phyloP scores from a whole-genome alignment of 1,139 yeast species.

The Petasospora fabianii region DNA sequence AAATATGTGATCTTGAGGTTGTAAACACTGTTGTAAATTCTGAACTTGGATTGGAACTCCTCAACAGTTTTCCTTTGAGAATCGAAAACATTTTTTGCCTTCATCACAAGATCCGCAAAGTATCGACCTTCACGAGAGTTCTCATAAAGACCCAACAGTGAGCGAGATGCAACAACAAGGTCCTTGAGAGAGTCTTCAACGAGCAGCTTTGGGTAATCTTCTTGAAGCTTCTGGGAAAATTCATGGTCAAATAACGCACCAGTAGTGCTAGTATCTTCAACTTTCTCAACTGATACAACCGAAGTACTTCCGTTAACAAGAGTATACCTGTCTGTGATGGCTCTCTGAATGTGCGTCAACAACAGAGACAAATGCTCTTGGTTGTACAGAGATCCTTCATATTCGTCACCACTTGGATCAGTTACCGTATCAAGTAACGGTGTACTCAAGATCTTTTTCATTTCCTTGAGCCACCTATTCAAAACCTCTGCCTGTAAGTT shows the following conservation, averaged over 20 bases:
- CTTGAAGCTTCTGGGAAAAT: slow-evolving; percentile 30
- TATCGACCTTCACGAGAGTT: background rate
- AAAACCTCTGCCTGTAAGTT: slow-evolving; percentile 57
- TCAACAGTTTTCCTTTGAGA: slow-evolving; percentile 41
- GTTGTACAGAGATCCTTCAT: slow-evolving; percentile 62
- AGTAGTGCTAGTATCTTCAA: slow-evolving; percentile 13
- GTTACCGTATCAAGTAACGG: slow-evolving; percentile 42
- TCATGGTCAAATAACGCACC: slow-evolving; percentile 11
- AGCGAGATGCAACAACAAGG: slow-evolving; percentile 16
- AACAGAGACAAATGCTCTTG: slow-evolving; percentile 70
- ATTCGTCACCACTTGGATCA: slow-evolving; percentile 72
- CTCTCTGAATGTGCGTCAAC: slow-evolving; percentile 55
- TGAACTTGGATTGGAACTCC: slow-evolving; percentile 45
- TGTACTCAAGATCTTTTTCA: slow-evolving; percentile 43
- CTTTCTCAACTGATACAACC: slow-evolving; percentile 9
- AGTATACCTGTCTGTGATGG: slow-evolving; percentile 54
- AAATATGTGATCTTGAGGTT: slow-evolving; percentile 79
- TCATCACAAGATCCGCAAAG: slow-evolving; percentile 24
- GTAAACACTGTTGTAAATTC: slow-evolving; percentile 59
- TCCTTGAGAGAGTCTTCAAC: slow-evolving; percentile 13
- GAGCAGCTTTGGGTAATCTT: slow-evolving; percentile 18
- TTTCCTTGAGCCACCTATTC: slow-evolving; percentile 49
- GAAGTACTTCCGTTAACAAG: slow-evolving; percentile 35
- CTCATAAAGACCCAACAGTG: slow-evolving; percentile 3
- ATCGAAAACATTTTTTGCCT: slow-evolving; percentile 35